Evolutionary conservation across 75 land plant genomes (phyloP).

Genomic region (Cupressus sempervirens): DNA sequence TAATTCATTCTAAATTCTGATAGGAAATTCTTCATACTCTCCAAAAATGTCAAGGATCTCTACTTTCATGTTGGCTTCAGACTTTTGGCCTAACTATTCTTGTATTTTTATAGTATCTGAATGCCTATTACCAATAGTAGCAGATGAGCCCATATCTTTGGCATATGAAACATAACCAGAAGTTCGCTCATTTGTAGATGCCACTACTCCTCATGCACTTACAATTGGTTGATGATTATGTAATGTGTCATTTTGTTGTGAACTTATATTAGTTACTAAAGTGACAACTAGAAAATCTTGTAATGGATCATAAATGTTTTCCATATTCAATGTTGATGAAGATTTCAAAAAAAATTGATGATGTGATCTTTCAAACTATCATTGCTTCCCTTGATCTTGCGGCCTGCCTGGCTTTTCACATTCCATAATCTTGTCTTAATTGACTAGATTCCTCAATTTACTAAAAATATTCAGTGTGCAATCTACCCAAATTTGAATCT

Average conservation of each 20-base stretch:
- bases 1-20: too few species aligned
- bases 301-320: slow-evolving; percentile 15
- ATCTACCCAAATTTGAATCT: slow-evolving; percentile 47
- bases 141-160: slow-evolving; percentile 4
- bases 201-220: not conserved
- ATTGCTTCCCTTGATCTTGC: too few species aligned
- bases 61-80: too few species aligned
- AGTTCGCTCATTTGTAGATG: slow-evolving; percentile 2
- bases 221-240: slow-evolving; percentile 31
- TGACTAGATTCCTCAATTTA: slow-evolving; percentile 69
- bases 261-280: slow-evolving; percentile 34
- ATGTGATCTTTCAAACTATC: too few species aligned
- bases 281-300: slow-evolving; percentile 42
- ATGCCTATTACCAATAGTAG: not conserved
- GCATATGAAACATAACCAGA: slow-evolving; percentile 6
- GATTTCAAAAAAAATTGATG: slow-evolving; percentile 40
- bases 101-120: too few species aligned
- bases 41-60: too few species aligned
- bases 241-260: slow-evolving; percentile 24
- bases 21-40: too few species aligned
- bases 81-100: too few species aligned
- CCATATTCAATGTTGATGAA: slow-evolving; percentile 29
- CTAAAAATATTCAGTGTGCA: slow-evolving; percentile 46
- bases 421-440: slow-evolving; percentile 72
- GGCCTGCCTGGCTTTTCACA: slow-evolving; percentile 83